Base-by-base conservation (phyloP, 257 asterid species). In the Petunia axillaris region DNA sequence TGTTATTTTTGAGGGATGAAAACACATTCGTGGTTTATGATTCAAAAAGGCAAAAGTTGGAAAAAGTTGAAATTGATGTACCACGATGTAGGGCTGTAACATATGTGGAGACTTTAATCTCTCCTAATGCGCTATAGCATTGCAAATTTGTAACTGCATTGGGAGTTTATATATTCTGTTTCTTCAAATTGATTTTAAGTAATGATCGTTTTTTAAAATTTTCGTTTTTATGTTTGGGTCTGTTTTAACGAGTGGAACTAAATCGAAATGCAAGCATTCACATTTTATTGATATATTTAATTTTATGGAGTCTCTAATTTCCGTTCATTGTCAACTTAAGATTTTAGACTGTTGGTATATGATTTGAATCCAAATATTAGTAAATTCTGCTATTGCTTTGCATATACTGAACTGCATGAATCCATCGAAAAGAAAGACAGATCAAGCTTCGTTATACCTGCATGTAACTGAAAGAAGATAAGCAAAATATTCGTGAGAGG, bases 321-420 rank as follows among this genome's bases (percentile, higher is more conserved):
- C 25, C 25, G 25, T 25, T 25, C 25, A 25, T 25, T 25, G 25
- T 25, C 25, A 25, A 25, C 25, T 25, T 25, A 25, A 25, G 25
- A 25, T 25, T 25, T 25, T 25, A 25, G 25, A 25, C 25, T 25
- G 25, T 25, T 25, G 25, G 25, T 25, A 25, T 25, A 25, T 25
- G 25, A 25, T 25, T 25, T 25, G 25, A 25, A 25, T 25, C 25
- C 25, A 25, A 25, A 25, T 25, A 25, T 25, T 25, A 25, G 25
- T 25, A 25, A 25, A 25, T 25, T 25, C 25, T 25, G 84, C 86
- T 80, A 93, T 83, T 57, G 82, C 92, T 86, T 86, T 93, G 88
- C 85, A 86, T 74, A 91, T 82, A 59, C 91, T 81, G 79, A 84
- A 67, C 98, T 93, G 90, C 75, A 88, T 8, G 57, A 77, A 82